Evolutionary conservation across 345 rosid genomes (phyloP), one percentile per base, ranked within the genome.

Genomic region (Reutealis trisperma): DNA sequence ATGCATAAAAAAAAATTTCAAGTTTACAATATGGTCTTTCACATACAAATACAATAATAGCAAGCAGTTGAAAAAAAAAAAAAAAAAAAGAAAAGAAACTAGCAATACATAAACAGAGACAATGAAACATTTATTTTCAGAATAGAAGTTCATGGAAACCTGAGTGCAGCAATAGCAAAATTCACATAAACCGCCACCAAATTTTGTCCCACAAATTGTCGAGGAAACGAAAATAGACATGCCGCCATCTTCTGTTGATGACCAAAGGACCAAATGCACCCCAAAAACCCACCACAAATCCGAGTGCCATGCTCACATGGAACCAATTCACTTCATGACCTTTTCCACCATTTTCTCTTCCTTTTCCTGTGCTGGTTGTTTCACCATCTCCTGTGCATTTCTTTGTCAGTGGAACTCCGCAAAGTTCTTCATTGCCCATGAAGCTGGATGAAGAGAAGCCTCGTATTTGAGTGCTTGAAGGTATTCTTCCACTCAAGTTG

Each of bases 201-300:
- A 42, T 44, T 12, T 44, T 67, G 30, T 67, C 54, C 54, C 70
- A 42, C 30, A n/a, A 10, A 5, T 6, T 10, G 16, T 67, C 19
- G 2, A 67, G 8, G 16, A 21, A 42, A 5, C 16, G 27, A 44
- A 67, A 67, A n/a, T 44, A 42, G 2, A 67, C 1, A 42, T 8
- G 8, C 70, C 54, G 42, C 54, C 70, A 67, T 42, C 70, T 10
- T 22, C 70, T 67, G 16, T n/a, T 67, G 0, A 42, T 16, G 5
- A 44, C 32, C 7, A 44, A 42, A 67, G 70, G 54, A 44, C 70
- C 70, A 3, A 67, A 10, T 44, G 30, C 54, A 42, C 7, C 30
- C 70, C 70, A 67, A 8, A 67, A 42, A 1, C 54, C 70, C 13
- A 44, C 70, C 45, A 67, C 55, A 67, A 67, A 44, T 22, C 55